Conservation (phyloP, 2,329 filamentous ascomycete species). For the Mycosphaerelloides madeirae region DNA sequence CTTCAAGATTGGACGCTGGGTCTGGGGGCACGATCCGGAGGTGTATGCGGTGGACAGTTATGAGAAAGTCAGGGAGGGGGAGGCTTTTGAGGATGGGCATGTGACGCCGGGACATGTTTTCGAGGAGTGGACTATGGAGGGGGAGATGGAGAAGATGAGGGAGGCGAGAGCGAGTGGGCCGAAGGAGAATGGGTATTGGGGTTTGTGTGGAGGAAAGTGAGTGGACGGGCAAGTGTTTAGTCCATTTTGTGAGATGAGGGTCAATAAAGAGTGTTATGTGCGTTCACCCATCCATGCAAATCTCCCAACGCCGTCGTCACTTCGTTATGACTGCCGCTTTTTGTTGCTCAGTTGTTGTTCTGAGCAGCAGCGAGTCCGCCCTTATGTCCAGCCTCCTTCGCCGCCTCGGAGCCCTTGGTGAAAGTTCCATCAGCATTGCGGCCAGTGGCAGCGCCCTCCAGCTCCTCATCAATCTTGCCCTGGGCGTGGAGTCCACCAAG, state of each 20-base stretch:
- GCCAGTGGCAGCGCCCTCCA: conserved; percentile 24
- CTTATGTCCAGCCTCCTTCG: conserved; percentile 25
- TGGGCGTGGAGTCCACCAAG: conserved; percentile 19
- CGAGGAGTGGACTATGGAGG: not conserved
- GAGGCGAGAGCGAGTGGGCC: not conserved
- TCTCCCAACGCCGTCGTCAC: too few species aligned
- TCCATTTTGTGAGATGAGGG: too few species aligned
- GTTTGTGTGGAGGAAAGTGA: too few species aligned
- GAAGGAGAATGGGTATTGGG: not conserved
- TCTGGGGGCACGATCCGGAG: not conserved
- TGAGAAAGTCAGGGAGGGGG: not conserved
- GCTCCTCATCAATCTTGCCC: conserved; percentile 11
- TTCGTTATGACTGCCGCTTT: too few species aligned
- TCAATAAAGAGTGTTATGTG: too few species aligned
- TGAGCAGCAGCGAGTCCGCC: conserved; percentile 21
- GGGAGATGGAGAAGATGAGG: not conserved
- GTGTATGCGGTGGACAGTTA: not conserved
- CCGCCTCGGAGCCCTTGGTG: conserved; percentile 25
- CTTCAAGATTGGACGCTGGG: not conserved
- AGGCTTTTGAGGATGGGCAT: not conserved
- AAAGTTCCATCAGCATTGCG: conserved; percentile 30
- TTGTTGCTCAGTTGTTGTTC: too few species aligned
- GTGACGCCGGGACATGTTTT: not conserved
- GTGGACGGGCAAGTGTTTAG: too few species aligned
- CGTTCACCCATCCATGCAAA: too few species aligned